Evolutionary conservation across 2,329 filamentous ascomycete genomes (phyloP), one percentile per base, ranked within the genome.

Genomic region (Penicillium sp.): DNA sequence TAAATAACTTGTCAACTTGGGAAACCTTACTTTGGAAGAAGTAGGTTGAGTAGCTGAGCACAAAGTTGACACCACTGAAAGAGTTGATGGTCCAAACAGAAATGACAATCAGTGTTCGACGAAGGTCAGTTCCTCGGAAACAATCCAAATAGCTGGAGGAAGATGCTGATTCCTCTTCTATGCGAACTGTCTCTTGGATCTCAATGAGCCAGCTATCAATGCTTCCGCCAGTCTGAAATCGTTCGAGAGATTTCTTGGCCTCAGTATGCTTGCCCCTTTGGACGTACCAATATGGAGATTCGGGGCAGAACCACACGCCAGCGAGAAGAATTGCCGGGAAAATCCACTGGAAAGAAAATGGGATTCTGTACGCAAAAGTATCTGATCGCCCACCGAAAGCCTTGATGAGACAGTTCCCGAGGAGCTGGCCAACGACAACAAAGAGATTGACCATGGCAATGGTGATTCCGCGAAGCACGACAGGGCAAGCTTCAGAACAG

Each of bases 381-480:
- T 58, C 45, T 13, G 33, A 1, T 10, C 43, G 52, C 1, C 17
- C 52, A 33, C 52, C 52, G 15, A 54, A 54, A 15, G 52, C 52
- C 19, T 38, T 47, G 19, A 54, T 54, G 25, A 54, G 43, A n/a
- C 52, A 54, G 25, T 54, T 54, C 12, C 44, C 50, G 8, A 58
- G 41, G 17, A 58, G 38, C 19, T 54, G 50, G 15, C 55, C 55
- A 25, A 55, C 25, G 15, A 58, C 50, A 15, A 54, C 50, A 21
- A 58, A 54, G 35, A 58, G 23, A 23, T 58, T 58, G 2, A 55
- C 50, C 55, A 58, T 54, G 44, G 50, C 50, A 38, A 53, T 58
- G 3, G 50, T 45, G 15, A 54, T 48, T 25, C 55, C 55, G 6
- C 55, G 55, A 35, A 58, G 50, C n/a, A 49, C 50, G 13, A 58